These are phyloP conservation scores for Penicillium canariense DNA, from an alignment of 495 filamentous ascomycete species.

Conservation along the genomic window DNA sequence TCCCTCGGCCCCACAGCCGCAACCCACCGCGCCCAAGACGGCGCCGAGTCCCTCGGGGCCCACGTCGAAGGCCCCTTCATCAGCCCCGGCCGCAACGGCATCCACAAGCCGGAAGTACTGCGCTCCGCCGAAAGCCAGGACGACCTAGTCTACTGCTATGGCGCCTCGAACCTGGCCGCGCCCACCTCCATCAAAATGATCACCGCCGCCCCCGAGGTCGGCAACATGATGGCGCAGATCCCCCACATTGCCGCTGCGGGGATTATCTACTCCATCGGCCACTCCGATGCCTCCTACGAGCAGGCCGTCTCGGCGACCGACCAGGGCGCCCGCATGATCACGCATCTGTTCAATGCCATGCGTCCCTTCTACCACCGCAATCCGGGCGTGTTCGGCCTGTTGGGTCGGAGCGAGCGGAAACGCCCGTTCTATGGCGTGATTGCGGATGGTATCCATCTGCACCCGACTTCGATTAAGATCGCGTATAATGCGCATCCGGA, in stretches of 20 bases:
- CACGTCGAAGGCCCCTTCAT: constrained; percentile 87
- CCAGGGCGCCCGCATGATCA: constrained; percentile 79
- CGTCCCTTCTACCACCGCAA: constrained; percentile 79
- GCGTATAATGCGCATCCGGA: constrained; percentile 56
- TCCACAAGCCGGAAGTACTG: constrained; percentile 67
- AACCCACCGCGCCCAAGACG: constrained; percentile 47
- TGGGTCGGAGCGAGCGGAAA: constrained; percentile 50
- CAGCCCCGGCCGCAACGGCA: constrained; percentile 65
- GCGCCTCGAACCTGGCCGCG: constrained; percentile 53
- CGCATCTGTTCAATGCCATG: constrained; percentile 91
- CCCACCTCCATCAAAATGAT: constrained; percentile 63
- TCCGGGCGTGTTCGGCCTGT: constrained; percentile 76
- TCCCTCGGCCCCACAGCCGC: constrained; percentile 66
- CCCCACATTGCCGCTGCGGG: constrained; percentile 54
- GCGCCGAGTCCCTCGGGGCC: constrained; percentile 77
- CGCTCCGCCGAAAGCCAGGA: constrained; percentile 47
- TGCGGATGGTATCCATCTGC: constrained; percentile 61
- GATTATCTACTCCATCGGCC: constrained; percentile 75
- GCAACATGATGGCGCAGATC: constrained; percentile 60
- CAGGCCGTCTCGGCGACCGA: constrained; percentile 62
- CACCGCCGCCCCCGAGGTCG: constrained; percentile 77
- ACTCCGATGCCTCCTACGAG: constrained; percentile 77
- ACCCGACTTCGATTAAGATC: constrained; percentile 58
- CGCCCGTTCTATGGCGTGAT: constrained; percentile 61
- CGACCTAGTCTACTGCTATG: constrained; percentile 68